phyloP scores from a whole-genome alignment of 2,329 filamentous ascomycete genomes.

The Tolypocladium capitatum region DNA sequence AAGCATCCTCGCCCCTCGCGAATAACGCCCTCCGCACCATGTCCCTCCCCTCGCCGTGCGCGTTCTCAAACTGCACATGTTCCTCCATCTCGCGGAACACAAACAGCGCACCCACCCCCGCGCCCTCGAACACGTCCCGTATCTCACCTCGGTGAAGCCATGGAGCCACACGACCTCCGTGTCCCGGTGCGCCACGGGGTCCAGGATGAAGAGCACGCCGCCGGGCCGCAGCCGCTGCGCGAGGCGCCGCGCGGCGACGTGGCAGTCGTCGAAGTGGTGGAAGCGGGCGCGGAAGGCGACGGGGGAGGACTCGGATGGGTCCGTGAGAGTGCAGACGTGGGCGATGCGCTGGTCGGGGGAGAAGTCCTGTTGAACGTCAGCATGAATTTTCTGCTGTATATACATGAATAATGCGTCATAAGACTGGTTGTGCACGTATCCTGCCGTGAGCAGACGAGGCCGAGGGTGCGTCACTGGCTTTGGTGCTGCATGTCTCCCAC shows the following conservation, averaged over 20 bases:
- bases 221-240: slow-evolving; percentile 49
- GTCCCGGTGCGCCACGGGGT: slow-evolving; percentile 45
- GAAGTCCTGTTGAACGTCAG: slow-evolving; percentile 27
- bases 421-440: not conserved
- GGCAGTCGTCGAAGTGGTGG: slow-evolving; percentile 56
- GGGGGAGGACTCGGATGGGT: slow-evolving; percentile 31
- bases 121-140: slow-evolving; percentile 46
- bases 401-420: not conserved
- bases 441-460: not conserved
- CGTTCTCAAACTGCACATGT: slow-evolving; percentile 29
- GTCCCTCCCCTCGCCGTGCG: slow-evolving; percentile 17
- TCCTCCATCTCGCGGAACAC: slow-evolving; percentile 39
- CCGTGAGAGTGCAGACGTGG: slow-evolving; percentile 43
- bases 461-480: slow-evolving; percentile 29
- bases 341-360: slow-evolving; percentile 39
- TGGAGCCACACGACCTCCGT: slow-evolving; percentile 46
- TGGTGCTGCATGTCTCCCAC: slow-evolving; percentile 52
- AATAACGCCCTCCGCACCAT: slow-evolving; percentile 26
- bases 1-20: slow-evolving; percentile 11
- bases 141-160: slow-evolving; percentile 52
- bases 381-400: not conserved
- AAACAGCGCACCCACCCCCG: slow-evolving; percentile 46
- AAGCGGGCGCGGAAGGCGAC: slow-evolving; percentile 47
- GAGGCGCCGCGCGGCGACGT: slow-evolving; percentile 43
- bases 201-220: slow-evolving; percentile 54